Evolutionary conservation across 306 rosid species (phyloP).

Genomic region (Vigna reflexopilosa): DNA sequence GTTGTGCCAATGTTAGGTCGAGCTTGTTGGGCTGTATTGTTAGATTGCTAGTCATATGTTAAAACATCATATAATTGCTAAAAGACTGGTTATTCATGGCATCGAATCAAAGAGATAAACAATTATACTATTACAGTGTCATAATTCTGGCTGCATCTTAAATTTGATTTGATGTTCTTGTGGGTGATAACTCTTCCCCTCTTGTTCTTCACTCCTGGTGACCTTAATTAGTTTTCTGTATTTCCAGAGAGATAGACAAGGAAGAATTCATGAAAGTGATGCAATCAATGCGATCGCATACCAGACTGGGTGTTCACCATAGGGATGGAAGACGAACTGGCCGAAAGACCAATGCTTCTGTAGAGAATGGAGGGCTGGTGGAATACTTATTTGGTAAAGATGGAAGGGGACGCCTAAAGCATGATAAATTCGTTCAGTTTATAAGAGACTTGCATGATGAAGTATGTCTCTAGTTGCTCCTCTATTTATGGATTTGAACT

Average conservation of each 20-base stretch:
- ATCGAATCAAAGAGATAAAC: conserved; percentile 6
- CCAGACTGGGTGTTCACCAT: conserved; percentile 68
- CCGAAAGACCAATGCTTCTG: conserved; percentile 53
- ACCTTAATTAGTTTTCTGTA: not conserved
- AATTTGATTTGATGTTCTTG: conserved; percentile 14
- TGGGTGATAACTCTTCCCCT: not conserved
- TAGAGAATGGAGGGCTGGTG: conserved; percentile 77
- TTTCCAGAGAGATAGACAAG: conserved; percentile 62
- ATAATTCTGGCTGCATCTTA: conserved; percentile 18
- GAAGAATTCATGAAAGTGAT: conserved; percentile 85
- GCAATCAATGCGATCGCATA: conserved; percentile 77
- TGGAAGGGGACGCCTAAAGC: conserved; percentile 61
- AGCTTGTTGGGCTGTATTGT: no score
- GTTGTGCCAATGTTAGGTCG: no score
- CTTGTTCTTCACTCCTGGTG: conserved; percentile 11
- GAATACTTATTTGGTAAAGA: conserved; percentile 78
- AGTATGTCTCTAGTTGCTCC: conserved; percentile 48
- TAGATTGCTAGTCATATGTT: not conserved
- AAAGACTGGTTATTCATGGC: not conserved
- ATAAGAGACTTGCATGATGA: conserved; percentile 64
- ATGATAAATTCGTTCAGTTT: conserved; percentile 68
- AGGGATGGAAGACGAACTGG: conserved; percentile 50
- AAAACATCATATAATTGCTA: not conserved
- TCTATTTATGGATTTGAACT: not conserved
- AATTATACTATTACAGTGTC: not conserved